phyloP scores from a whole-genome alignment of 805 yeast genomes.

The Blastobotrys terrestris region DNA sequence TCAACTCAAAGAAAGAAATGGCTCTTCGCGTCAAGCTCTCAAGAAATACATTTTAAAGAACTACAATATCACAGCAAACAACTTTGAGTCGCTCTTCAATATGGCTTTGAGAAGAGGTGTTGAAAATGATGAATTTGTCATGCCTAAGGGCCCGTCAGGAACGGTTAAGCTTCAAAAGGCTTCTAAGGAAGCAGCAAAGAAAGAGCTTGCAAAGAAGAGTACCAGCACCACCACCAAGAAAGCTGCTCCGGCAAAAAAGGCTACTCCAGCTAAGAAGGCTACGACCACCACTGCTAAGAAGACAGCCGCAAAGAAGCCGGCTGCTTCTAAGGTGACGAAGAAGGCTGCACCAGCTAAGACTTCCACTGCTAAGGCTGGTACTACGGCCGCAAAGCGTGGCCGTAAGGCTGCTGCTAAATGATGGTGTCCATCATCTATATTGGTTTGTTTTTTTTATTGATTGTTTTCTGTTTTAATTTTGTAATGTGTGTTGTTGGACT shows the following conservation, averaged over 20 bases:
- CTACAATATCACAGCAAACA: slow-evolving; percentile 50
- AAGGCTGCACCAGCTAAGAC: slow-evolving; percentile 23
- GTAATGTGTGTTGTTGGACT: neutral
- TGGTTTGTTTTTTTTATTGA: neutral
- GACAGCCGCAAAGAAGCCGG: slow-evolving; percentile 17
- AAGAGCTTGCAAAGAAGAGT: slow-evolving; percentile 27
- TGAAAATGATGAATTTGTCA: slow-evolving; percentile 63
- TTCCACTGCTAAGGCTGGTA: slow-evolving; percentile 19
- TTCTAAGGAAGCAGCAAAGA: slow-evolving; percentile 33
- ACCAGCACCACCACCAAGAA: slow-evolving; percentile 16
- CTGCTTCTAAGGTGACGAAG: slow-evolving; percentile 27
- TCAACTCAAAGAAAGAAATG: slow-evolving; percentile 72
- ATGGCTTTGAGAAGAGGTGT: slow-evolving; percentile 75
- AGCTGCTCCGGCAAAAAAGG: slow-evolving; percentile 27
- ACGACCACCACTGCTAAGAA: slow-evolving; percentile 14
- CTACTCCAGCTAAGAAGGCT: slow-evolving; percentile 20
- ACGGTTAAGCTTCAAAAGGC: slow-evolving; percentile 61
- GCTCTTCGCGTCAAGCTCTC: slow-evolving; percentile 75
- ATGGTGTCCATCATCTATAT: slow-evolving; percentile 2
- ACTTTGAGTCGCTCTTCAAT: slow-evolving; percentile 72
- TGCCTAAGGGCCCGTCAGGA: slow-evolving; percentile 89
- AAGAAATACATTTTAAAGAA: slow-evolving; percentile 73
- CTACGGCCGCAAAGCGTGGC: slow-evolving; percentile 16
- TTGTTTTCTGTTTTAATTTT: slow-evolving; percentile 3
- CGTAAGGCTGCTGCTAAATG: slow-evolving; percentile 23